phyloP scores from a whole-genome alignment of 495 filamentous ascomycete species.

The Penicillium pulvis region DNA sequence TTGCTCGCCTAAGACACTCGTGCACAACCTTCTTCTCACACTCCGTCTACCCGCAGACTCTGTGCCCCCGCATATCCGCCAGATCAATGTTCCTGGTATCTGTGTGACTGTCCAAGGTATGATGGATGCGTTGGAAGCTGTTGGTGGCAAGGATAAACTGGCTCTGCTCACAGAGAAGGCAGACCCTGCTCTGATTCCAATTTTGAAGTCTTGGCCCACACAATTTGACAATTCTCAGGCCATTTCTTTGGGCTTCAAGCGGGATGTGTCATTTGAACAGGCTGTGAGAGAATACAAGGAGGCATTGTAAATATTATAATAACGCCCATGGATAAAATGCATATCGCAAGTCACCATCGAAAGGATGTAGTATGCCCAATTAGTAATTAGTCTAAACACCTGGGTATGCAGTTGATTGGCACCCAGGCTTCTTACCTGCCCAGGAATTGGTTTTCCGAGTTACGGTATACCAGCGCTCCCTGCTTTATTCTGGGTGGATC shows the following conservation, averaged over 20 bases:
- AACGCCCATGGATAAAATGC: background rate
- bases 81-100: slow-evolving; percentile 71
- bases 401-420: too few species aligned
- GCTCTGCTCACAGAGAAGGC: slow-evolving; percentile 60
- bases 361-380: background rate
- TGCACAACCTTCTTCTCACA: slow-evolving; percentile 64
- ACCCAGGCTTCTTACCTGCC: too few species aligned
- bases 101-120: slow-evolving; percentile 69
- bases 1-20: slow-evolving; percentile 61
- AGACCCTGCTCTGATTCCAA: slow-evolving; percentile 59
- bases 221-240: slow-evolving; percentile 63
- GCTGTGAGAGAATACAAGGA: slow-evolving; percentile 56
- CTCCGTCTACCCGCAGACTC: slow-evolving; percentile 51
- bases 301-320: background rate
- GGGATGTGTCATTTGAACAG: slow-evolving; percentile 58
- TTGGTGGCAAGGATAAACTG: slow-evolving; percentile 67
- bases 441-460: too few species aligned
- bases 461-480: too few species aligned
- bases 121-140: slow-evolving; percentile 67
- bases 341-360: background rate
- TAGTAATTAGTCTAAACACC: too few species aligned
- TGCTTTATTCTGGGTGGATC: too few species aligned
- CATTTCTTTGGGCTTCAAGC: slow-evolving; percentile 57
- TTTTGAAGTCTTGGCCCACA: slow-evolving; percentile 70
- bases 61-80: slow-evolving; percentile 57